phyloP scores from a whole-genome alignment of 257 asterid species.

The Verbena officinalis region DNA sequence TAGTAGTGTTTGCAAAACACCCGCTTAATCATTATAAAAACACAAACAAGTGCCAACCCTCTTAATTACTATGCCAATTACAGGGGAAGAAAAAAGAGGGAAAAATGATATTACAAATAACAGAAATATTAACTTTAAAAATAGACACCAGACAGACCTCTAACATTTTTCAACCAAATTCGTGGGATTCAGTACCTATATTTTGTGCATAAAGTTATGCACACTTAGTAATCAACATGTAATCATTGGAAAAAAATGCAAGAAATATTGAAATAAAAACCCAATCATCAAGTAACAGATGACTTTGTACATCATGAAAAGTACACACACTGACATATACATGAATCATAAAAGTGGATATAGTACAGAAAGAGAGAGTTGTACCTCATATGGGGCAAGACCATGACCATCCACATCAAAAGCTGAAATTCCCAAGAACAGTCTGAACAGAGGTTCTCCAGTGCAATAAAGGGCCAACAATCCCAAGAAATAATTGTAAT shows the following conservation, averaged over 20 bases:
- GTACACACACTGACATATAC: too few species aligned
- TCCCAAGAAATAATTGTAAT: constrained; percentile 73
- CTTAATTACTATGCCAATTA: background rate
- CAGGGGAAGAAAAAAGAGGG: background rate
- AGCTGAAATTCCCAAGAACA: constrained; percentile 75
- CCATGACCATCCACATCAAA: constrained; percentile 68
- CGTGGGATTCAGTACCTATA: background rate
- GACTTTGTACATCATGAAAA: background rate
- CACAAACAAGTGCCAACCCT: background rate
- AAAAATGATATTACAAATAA: constrained; percentile 10
- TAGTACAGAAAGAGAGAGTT: background rate
- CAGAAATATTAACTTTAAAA: too few species aligned
- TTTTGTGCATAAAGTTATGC: background rate
- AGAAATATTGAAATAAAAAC: too few species aligned
- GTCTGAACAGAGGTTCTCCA: constrained; percentile 74
- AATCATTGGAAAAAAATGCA: background rate
- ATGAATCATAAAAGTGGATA: background rate
- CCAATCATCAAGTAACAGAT: too few species aligned
- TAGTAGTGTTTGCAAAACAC: too few species aligned
- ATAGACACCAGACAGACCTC: too few species aligned
- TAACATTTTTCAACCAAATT: background rate
- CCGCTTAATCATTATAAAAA: background rate
- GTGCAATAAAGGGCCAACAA: constrained; percentile 76
- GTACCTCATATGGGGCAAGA: constrained; percentile 90
- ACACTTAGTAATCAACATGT: background rate